phyloP scores from a whole-genome alignment of 129 eudicot genomes.

The Scalesia atractyloides region DNA sequence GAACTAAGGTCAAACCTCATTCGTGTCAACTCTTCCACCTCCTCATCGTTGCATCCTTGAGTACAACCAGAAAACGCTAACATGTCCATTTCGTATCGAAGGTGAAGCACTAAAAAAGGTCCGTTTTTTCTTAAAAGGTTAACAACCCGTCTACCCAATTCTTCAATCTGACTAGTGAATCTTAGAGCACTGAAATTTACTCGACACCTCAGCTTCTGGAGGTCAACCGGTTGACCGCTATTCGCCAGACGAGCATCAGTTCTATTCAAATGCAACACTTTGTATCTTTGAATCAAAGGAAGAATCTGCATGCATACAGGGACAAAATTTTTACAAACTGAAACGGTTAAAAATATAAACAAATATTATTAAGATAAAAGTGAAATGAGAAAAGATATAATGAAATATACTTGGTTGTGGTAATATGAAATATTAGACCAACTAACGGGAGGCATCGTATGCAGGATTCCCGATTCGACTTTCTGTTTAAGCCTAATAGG shows the following conservation, averaged over 20 bases:
- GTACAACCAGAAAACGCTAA: constrained; percentile 97
- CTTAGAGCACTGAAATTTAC: constrained; percentile 77
- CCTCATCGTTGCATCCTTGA: constrained; percentile 84
- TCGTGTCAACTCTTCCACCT: constrained; percentile 85
- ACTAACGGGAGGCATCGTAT: constrained; percentile 91
- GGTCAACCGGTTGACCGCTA: constrained; percentile 70
- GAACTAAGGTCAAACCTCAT: constrained; percentile 62
- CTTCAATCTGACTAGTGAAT: constrained; percentile 89
- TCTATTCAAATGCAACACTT: constrained; percentile 89
- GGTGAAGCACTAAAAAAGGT: constrained; percentile 91
- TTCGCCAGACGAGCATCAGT: constrained; percentile 97
- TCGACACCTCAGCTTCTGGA: constrained; percentile 92
- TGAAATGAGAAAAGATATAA: constrained; percentile 10
- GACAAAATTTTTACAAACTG: background rate
- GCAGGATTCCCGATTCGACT: constrained; percentile 67
- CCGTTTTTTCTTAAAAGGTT: constrained; percentile 76
- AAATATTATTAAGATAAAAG: background rate
- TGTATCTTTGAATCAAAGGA: constrained; percentile 80
- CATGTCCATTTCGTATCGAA: constrained; percentile 99
- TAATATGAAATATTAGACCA: constrained; percentile 98
- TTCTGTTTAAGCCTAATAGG: constrained; percentile 87
- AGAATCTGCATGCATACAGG: constrained; percentile 60
- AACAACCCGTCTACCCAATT: constrained; percentile 75
- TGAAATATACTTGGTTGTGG: constrained; percentile 65
- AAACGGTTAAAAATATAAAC: background rate